Evolutionary conservation across 345 rosid species (phyloP).

Genomic region (Salix caprea): DNA sequence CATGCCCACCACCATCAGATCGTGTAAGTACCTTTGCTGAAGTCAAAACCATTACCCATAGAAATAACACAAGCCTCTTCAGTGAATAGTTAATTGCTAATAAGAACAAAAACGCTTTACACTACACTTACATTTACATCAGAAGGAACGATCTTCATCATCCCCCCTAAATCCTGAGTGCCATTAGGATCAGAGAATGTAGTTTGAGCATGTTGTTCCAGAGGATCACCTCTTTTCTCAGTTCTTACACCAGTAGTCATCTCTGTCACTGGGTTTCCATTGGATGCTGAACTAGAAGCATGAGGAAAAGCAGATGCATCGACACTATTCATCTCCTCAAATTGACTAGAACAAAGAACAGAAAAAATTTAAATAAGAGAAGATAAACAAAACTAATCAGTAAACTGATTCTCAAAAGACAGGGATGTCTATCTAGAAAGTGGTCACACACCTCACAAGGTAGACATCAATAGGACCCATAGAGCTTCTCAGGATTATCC

Average conservation of each 20-base stretch:
- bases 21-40: neutral
- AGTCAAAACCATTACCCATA: neutral
- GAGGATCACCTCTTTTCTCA: constrained; percentile 39
- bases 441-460: constrained; percentile 66
- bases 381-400: neutral
- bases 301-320: constrained; percentile 48
- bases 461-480: constrained; percentile 98
- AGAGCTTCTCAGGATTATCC: constrained; percentile 88
- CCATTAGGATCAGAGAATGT: constrained; percentile 48
- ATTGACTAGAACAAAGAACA: constrained; percentile 51
- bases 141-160: constrained; percentile 82
- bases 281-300: constrained; percentile 58
- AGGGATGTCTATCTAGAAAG: neutral
- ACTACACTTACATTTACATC: constrained; percentile 66
- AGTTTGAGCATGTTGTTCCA: constrained; percentile 37
- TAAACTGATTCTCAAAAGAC: neutral
- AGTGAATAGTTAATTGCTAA: neutral
- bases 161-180: constrained; percentile 82
- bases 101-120: neutral
- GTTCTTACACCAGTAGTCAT: constrained; percentile 31
- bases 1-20: neutral
- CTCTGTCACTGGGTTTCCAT: constrained; percentile 48
- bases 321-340: constrained; percentile 66
- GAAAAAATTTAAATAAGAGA: neutral
- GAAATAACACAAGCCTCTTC: neutral